Conservation (phyloP, 805 yeast genomes). For the Starmerella sirachaensis region DNA sequence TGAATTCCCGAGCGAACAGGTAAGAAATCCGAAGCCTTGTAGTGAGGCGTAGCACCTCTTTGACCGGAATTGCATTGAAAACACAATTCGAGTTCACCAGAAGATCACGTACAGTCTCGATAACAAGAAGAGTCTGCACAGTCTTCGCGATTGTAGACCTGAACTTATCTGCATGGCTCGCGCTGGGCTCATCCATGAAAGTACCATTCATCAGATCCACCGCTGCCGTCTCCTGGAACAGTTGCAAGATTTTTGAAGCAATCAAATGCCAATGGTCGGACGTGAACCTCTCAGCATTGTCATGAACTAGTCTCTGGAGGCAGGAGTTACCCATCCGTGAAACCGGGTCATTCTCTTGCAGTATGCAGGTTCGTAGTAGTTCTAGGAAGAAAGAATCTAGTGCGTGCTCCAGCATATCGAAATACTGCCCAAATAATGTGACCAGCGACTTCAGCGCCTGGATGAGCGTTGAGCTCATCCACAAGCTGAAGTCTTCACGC, state of each 20-base stretch:
- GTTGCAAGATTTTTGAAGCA: constrained; percentile 47
- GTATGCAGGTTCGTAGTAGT: constrained; percentile 72
- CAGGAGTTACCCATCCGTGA: constrained; percentile 91
- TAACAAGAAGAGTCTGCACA: constrained; percentile 77
- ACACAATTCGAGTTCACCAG: constrained; percentile 46
- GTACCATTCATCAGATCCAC: constrained; percentile 48
- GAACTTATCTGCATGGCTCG: constrained; percentile 39
- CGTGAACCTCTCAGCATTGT: constrained; percentile 55
- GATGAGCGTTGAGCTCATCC: constrained; percentile 92
- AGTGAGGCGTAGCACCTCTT: constrained; percentile 48
- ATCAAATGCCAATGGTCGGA: constrained; percentile 64
- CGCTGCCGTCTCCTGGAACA: constrained; percentile 80
- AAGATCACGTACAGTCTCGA: constrained; percentile 72
- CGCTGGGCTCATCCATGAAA: constrained; percentile 15
- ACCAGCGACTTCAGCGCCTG: constrained; percentile 88
- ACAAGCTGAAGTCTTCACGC: constrained; percentile 77
- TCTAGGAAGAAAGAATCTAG: constrained; percentile 71
- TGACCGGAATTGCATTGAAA: constrained; percentile 56
- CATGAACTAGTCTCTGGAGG: constrained; percentile 63
- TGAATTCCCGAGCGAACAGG: constrained; percentile 73
- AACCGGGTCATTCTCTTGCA: constrained; percentile 94
- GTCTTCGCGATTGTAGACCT: constrained; percentile 82
- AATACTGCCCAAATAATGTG: constrained; percentile 69
- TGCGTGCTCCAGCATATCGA: constrained; percentile 60
- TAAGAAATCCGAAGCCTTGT: constrained; percentile 55